These are phyloP conservation scores for Sclerotinia trifoliorum DNA, from an alignment of 2,329 filamentous ascomycete species.

Conservation along the genomic window DNA sequence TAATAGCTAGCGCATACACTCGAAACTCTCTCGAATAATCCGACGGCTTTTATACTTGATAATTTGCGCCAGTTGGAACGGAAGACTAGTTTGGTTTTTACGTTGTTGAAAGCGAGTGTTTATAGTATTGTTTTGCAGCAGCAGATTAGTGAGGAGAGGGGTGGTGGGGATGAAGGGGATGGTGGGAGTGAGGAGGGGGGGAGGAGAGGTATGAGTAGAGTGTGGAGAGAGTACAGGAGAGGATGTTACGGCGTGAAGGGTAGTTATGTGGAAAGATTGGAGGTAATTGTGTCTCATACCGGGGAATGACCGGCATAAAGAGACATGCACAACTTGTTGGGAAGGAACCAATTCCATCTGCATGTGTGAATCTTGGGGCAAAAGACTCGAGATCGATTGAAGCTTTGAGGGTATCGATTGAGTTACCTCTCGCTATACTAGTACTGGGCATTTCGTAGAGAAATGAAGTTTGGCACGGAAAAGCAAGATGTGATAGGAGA, in stretches of 20 bases:
- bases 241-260: not conserved
- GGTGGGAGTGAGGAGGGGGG: slow-evolving; percentile 17
- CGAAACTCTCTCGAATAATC: slow-evolving; percentile 64
- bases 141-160: slow-evolving; percentile 63
- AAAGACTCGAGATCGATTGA: not conserved
- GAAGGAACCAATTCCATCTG: not conserved
- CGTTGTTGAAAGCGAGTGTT: slow-evolving; percentile 93
- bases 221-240: not conserved
- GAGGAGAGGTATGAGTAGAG: slow-evolving; percentile 2
- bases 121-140: slow-evolving; percentile 99
- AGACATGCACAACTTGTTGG: not conserved
- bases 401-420: not conserved
- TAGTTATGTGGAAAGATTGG: not conserved
- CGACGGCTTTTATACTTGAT: slow-evolving; percentile 81
- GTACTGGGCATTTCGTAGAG: not conserved
- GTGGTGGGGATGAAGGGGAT: slow-evolving; percentile 21
- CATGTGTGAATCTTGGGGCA: not conserved
- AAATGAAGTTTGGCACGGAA: not conserved
- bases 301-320: not conserved
- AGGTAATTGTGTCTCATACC: not conserved
- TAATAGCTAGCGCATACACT: slow-evolving; percentile 57
- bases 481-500: not conserved
- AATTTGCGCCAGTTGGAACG: slow-evolving; percentile 83
- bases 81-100: slow-evolving; percentile 94
- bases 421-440: no score